These are phyloP conservation scores for Penicillium freii DNA, from an alignment of 2,329 filamentous ascomycete genomes.

Conservation along the genomic window DNA sequence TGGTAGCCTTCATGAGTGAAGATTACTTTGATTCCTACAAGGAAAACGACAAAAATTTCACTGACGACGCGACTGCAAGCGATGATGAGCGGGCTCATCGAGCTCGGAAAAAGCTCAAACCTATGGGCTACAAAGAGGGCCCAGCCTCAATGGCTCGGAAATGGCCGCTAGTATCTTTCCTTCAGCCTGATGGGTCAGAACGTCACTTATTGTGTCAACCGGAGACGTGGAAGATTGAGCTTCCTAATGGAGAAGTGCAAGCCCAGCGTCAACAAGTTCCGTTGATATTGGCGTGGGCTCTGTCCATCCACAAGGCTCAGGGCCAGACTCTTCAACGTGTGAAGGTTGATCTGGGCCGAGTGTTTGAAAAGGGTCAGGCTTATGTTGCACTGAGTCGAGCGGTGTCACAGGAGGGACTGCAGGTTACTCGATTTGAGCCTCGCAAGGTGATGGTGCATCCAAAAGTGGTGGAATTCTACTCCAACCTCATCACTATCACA, in stretches of 20 bases:
- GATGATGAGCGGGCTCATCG: conserved; percentile 44
- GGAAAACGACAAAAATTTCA: conserved; percentile 57
- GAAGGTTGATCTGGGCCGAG: conserved; percentile 85
- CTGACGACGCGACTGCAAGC: conserved; percentile 48
- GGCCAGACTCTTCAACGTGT: conserved; percentile 92
- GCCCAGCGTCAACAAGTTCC: conserved; percentile 80
- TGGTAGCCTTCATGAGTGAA: conserved; percentile 76
- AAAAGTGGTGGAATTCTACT: conserved; percentile 80
- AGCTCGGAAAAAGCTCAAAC: conserved; percentile 58
- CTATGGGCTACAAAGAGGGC: conserved; percentile 49
- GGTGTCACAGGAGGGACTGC: conserved; percentile 79
- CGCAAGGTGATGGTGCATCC: conserved; percentile 92
- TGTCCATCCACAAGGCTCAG: conserved; percentile 97
- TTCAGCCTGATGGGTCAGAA: conserved; percentile 71
- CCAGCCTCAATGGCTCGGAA: conserved; percentile 53
- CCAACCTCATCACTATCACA: conserved; percentile 73
- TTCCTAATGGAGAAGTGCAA: conserved; percentile 92
- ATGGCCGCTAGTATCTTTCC: conserved; percentile 84
- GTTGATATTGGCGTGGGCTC: conserved; percentile 90
- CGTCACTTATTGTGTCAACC: conserved; percentile 77
- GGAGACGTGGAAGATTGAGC: conserved; percentile 93
- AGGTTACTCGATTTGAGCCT: conserved; percentile 85
- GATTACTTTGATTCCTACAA: conserved; percentile 59
- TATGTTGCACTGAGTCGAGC: conserved; percentile 96
- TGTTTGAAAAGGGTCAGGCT: conserved; percentile 96